Conservation (phyloP, 345 rosid genomes). For the Eucalyptus pumila region DNA sequence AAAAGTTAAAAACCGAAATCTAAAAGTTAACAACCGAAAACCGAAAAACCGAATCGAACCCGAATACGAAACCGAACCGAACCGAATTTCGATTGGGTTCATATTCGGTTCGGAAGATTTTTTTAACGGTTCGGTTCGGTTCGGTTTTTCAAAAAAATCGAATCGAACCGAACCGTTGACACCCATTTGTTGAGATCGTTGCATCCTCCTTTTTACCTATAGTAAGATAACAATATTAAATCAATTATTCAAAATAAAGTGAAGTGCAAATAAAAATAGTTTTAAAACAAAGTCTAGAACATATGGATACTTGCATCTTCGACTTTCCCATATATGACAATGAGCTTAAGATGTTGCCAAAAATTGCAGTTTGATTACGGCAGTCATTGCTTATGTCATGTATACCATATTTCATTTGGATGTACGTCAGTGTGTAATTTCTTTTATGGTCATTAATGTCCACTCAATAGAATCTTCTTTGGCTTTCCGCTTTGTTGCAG, state of each 20-base stretch:
- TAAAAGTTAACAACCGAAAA: too few relatives aligned
- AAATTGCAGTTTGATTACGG: not conserved
- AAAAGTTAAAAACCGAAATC: too few relatives aligned
- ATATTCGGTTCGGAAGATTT: too few relatives aligned
- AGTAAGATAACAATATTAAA: too few relatives aligned
- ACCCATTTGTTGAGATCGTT: not conserved
- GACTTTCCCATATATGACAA: not conserved
- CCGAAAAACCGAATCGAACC: too few relatives aligned
- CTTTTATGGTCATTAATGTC: not conserved
- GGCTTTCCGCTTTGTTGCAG: not conserved
- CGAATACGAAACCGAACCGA: too few relatives aligned
- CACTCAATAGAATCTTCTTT: not conserved
- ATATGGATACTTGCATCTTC: not conserved
- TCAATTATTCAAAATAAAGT: not conserved
- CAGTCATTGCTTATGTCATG: not conserved
- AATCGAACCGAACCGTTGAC: not conserved
- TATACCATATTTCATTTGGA: not conserved
- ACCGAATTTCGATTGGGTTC: too few relatives aligned
- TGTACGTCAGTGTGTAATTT: not conserved
- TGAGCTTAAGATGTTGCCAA: not conserved
- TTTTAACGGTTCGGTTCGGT: too few relatives aligned
- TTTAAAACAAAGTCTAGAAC: too few relatives aligned
- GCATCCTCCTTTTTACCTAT: not conserved
- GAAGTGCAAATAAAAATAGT: accelerated
- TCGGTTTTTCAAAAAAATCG: too few relatives aligned